Evolutionary conservation across 192 early-diverging fungal species (phyloP), one percentile per base, ranked within the genome.

Genomic region (Jimgerdemannia flammicorona): DNA sequence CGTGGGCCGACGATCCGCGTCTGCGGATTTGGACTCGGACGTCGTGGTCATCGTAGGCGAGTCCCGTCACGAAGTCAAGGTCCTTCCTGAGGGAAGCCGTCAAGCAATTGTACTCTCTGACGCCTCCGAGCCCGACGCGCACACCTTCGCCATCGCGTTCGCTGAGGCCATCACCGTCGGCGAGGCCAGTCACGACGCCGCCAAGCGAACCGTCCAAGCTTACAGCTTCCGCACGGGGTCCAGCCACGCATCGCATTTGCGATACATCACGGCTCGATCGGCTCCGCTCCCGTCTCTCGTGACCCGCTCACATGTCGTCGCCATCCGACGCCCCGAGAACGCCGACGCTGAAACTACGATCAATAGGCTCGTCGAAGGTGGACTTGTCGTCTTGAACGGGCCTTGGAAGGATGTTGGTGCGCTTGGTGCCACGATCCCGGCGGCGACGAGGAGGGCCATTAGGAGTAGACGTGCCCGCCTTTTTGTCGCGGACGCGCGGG

Each of bases 181-280:
- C 8, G 43, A 73, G 40, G 68, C 59, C 3, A 75, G 79, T 64
- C 20, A 79, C 54, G 78, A 83, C 59, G 74, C 75, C 6, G 49
- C 6, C 8, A 14, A 14, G 8, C 6, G 14, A 14, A 59, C 49
- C 49, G 49, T 59, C 8, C 49, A 59, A 2, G 49, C 14, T 10
- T 59, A 59, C 49, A 59, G 49, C 49, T 0, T 59, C 49, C 49
- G 49, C 6, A 59, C 6, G 8, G 49, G 14, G 8, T 14, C 8
- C 49, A 14, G 8, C 14, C 6, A 73, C 70, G 77, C 70, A 6
- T 75, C 81, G 40, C 81, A 83, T 67, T 64, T 83, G 18, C 78
- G 81, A 43, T 66, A 79, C 63, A 59, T 75, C 44, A 40, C 72
- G n/a, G 3, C 3, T 59, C 64, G 66, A 41, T 65, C 44, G 64